A percentile compares a stretch with the other conserved stretches of the same genome.
Evolutionary conservation across 306 rosid genomes (phyloP).

Genomic region (Fagus crenata): DNA sequence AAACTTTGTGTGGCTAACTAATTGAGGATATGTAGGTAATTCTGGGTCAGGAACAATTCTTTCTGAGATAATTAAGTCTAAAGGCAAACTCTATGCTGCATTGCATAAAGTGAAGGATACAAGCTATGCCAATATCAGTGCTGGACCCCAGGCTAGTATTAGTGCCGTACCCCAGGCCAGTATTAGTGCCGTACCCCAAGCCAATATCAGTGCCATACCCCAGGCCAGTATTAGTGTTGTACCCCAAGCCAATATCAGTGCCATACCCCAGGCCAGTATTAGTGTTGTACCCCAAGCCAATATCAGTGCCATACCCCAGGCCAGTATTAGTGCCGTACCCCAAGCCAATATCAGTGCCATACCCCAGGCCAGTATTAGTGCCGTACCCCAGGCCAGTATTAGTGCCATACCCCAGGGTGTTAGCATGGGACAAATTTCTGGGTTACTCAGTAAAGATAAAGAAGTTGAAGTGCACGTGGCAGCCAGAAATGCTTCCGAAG

Average conservation of each 20-base stretch:
- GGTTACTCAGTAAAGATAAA: not conserved
- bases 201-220: no score
- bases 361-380: no score
- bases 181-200: no score
- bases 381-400: no score
- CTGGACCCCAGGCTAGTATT: not conserved
- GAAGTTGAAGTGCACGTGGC: conserved; percentile 13
- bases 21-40: conserved; percentile 34
- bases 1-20: conserved; percentile 8
- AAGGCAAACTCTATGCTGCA: conserved; percentile 31
- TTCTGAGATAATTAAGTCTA: conserved; percentile 40
- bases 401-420: not conserved
- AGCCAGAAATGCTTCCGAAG: conserved; percentile 9
- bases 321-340: not conserved
- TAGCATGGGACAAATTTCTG: conserved; percentile 13
- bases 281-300: not conserved
- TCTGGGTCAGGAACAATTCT: conserved; percentile 36
- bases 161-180: no score
- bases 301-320: no score
- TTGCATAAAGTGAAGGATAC: conserved; percentile 18
- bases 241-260: no score
- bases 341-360: no score
- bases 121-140: no score
- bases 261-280: not conserved
- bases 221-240: no score